A percentile compares a stretch with the other conserved stretches of the same genome.
phyloP scores from a whole-genome alignment of 306 rosid genomes.

The Citrullus colocynthis region DNA sequence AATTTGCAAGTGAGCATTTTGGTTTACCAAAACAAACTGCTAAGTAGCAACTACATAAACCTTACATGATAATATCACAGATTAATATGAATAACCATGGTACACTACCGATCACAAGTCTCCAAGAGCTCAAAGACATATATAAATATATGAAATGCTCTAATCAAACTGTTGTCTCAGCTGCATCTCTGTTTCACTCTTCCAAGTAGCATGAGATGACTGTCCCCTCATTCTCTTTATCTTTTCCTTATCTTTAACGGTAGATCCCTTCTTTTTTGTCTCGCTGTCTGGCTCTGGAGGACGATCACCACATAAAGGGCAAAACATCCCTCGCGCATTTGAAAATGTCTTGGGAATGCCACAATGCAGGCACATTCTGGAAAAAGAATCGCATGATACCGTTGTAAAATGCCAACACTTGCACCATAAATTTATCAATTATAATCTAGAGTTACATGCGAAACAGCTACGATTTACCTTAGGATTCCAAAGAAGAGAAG shows the following conservation, averaged over 20 bases:
- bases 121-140: not conserved
- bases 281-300: conserved; percentile 48
- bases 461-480: not conserved
- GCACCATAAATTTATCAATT: not conserved
- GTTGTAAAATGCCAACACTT: not conserved
- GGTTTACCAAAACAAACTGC: conserved; percentile 2
- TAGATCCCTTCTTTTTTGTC: conserved; percentile 76
- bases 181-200: conserved; percentile 95
- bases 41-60: not conserved
- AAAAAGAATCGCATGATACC: not conserved
- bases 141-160: not conserved
- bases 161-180: conserved; percentile 86
- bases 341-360: conserved; percentile 89
- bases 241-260: conserved; percentile 86
- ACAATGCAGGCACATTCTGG: conserved; percentile 90
- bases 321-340: conserved; percentile 69
- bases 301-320: conserved; percentile 81
- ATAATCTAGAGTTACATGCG: not conserved
- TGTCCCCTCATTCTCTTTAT: conserved; percentile 86
- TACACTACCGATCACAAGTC: not conserved
- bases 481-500: not conserved
- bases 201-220: conserved; percentile 93
- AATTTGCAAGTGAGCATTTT: not conserved
- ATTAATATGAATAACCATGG: not conserved
- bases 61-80: not conserved